These are phyloP conservation scores for Dimocarpus longan DNA, from an alignment of 345 rosid genomes.

Conservation along the genomic window DNA sequence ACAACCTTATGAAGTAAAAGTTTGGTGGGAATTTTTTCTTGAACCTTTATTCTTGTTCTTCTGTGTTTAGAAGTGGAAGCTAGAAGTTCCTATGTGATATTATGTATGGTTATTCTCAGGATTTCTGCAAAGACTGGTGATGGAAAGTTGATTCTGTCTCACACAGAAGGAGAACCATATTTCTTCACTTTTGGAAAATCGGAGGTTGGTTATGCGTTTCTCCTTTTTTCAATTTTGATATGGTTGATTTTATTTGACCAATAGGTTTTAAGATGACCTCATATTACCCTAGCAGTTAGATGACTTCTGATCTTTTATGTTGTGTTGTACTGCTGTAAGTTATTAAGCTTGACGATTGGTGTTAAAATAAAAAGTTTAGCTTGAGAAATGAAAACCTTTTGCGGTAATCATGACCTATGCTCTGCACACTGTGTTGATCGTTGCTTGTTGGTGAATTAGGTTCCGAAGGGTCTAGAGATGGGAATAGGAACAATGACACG, in stretches of 20 bases:
- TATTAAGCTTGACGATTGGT: background rate
- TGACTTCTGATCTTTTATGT: background rate
- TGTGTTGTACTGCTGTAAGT: background rate
- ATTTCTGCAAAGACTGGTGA: slow-evolving; percentile 80
- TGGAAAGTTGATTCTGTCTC: slow-evolving; percentile 62
- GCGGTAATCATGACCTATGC: slow-evolving; percentile 10
- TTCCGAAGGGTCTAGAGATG: slow-evolving; percentile 96
- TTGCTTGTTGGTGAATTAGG: slow-evolving; percentile 48
- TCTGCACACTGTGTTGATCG: slow-evolving; percentile 4
- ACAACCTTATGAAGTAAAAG: slow-evolving; percentile 89
- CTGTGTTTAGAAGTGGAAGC: slow-evolving; percentile 11
- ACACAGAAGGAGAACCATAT: slow-evolving; percentile 66
- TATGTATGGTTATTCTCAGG: slow-evolving; percentile 43
- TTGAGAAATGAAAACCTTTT: background rate
- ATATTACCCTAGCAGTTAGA: background rate
- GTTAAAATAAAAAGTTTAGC: background rate
- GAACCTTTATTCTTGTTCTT: slow-evolving; percentile 12
- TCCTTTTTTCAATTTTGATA: background rate
- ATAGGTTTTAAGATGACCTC: background rate
- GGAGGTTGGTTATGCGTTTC: slow-evolving; percentile 61
- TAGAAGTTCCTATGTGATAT: slow-evolving; percentile 17
- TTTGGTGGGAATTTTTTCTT: slow-evolving; percentile 51
- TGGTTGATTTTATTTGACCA: slow-evolving; percentile 7
- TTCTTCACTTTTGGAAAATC: slow-evolving; percentile 90
- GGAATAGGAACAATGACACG: slow-evolving; percentile 93